A percentile compares a stretch with the other conserved stretches of the same genome.
Conservation (phyloP, 176 grass and related monocot genomes). For the Elaeis guineensis region DNA sequence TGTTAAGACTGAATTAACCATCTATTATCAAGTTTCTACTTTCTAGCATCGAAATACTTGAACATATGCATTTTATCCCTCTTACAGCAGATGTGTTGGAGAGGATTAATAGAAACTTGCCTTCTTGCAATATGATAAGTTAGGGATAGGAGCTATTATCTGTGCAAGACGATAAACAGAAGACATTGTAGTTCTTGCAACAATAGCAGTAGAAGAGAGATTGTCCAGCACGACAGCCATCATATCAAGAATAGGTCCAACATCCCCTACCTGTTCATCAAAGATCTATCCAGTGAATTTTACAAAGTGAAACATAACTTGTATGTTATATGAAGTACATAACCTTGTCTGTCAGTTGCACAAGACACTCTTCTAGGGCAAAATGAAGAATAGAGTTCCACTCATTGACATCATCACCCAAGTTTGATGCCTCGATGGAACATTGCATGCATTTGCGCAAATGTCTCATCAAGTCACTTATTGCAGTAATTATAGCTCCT, state of each 20-base stretch:
- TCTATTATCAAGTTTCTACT: too few species aligned
- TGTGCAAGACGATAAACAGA: conserved; percentile 72
- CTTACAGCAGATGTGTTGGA: background rate
- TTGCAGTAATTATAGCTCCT: conserved; percentile 61
- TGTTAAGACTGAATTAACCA: too few species aligned
- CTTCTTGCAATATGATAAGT: conserved; percentile 76
- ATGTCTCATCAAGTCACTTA: conserved; percentile 76
- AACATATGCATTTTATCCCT: conserved; percentile 4
- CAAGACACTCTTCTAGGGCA: conserved; percentile 73
- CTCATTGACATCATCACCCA: conserved; percentile 29
- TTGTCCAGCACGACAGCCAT: conserved; percentile 78
- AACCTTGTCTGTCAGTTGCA: conserved; percentile 77
- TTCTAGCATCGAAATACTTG: too few species aligned
- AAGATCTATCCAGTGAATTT: background rate
- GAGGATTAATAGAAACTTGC: conserved; percentile 27
- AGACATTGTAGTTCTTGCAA: conserved; percentile 65
- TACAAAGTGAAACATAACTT: too few species aligned
- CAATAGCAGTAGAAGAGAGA: conserved; percentile 49
- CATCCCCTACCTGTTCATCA: conserved; percentile 76
- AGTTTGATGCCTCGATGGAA: conserved; percentile 75
- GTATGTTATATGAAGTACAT: background rate
- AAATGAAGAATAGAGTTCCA: conserved; percentile 59
- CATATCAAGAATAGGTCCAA: conserved; percentile 88
- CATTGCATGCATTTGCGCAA: conserved; percentile 88
- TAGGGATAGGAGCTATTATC: conserved; percentile 69